Percentiles rank a stretch among this genome's conserved stretches.
These are phyloP conservation scores for Sugiyamaella castrensis DNA, from an alignment of 1,139 yeast genomes.

Conservation along the genomic window DNA sequence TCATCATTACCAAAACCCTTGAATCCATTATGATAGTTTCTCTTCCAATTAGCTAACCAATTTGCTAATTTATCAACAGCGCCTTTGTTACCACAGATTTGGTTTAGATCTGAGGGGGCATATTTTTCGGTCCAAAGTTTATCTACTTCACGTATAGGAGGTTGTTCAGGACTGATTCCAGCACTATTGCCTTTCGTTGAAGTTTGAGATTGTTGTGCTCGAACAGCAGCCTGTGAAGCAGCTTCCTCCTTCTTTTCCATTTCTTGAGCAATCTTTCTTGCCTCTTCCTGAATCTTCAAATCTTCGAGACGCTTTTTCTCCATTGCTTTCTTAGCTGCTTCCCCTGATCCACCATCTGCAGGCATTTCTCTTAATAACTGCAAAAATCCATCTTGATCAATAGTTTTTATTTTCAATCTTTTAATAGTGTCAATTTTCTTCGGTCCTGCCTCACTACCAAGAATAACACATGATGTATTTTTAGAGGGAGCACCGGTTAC, in stretches of 20 bases:
- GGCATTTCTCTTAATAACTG: slow-evolving; percentile 79
- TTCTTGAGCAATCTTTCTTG: slow-evolving; percentile 42
- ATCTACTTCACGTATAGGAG: slow-evolving; percentile 11
- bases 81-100: slow-evolving; percentile 89
- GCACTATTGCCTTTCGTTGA: background rate
- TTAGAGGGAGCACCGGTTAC: slow-evolving; percentile 85
- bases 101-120: slow-evolving; percentile 74
- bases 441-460: slow-evolving; percentile 97
- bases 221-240: background rate
- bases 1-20: slow-evolving; percentile 49
- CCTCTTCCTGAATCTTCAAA: slow-evolving; percentile 49
- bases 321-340: slow-evolving; percentile 67
- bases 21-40: slow-evolving; percentile 53
- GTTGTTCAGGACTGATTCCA: background rate
- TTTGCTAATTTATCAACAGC: slow-evolving; percentile 59
- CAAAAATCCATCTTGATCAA: slow-evolving; percentile 82
- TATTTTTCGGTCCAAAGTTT: slow-evolving; percentile 86
- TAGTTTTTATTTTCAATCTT: slow-evolving; percentile 69
- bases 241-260: slow-evolving; percentile 33
- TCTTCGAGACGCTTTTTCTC: slow-evolving; percentile 69
- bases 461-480: slow-evolving; percentile 81
- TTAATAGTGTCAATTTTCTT: slow-evolving; percentile 83
- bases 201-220: background rate
- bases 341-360: slow-evolving; percentile 85
- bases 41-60: slow-evolving; percentile 83